Evolutionary conservation across 2,329 filamentous ascomycete species (phyloP).

Genomic region (Monosporascus sp.): DNA sequence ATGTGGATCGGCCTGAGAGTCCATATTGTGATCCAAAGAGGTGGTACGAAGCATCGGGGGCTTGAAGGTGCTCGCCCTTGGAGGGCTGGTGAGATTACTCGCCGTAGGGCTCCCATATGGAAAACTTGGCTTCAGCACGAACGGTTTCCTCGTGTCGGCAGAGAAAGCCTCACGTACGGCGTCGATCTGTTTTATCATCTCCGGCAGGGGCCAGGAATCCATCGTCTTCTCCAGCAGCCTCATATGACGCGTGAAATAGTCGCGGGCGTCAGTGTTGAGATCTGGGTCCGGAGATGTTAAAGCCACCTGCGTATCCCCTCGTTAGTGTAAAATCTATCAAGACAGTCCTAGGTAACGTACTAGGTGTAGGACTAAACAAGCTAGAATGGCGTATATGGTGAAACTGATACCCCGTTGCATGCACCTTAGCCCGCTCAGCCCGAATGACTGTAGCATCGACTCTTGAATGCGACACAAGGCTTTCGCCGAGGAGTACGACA

Average conservation of each 20-base stretch:
- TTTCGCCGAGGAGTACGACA: constrained; percentile 82
- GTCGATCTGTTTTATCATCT: constrained; percentile 86
- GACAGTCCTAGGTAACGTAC: constrained; percentile 48
- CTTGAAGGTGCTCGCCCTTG: constrained; percentile 49
- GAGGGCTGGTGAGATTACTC: constrained; percentile 58
- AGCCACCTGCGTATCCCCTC: constrained; percentile 57
- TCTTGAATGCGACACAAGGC: constrained; percentile 82
- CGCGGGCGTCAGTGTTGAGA: constrained; percentile 74
- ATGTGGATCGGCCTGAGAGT: constrained; percentile 44
- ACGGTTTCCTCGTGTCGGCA: constrained; percentile 75
- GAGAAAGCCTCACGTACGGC: constrained; percentile 88
- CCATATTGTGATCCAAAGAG: constrained; percentile 50
- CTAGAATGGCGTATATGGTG: constrained; percentile 85
- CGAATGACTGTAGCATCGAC: constrained; percentile 69
- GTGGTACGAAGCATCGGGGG: constrained; percentile 39
- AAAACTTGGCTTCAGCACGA: constrained; percentile 82
- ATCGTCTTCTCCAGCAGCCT: constrained; percentile 83
- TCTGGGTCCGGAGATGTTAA: constrained; percentile 90
- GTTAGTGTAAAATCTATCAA: constrained; percentile 11
- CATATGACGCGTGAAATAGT: constrained; percentile 93
- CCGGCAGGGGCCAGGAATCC: constrained; percentile 77
- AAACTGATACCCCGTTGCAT: constrained; percentile 96
- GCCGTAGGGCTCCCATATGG: constrained; percentile 75
- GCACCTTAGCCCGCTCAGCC: constrained; percentile 74
- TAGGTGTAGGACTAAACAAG: constrained; percentile 87